Percentiles rank a stretch among this genome's conserved stretches.
Evolutionary conservation across 202 grass and related monocot species (phyloP).

Genomic region (Cymbopogon flexuosus): DNA sequence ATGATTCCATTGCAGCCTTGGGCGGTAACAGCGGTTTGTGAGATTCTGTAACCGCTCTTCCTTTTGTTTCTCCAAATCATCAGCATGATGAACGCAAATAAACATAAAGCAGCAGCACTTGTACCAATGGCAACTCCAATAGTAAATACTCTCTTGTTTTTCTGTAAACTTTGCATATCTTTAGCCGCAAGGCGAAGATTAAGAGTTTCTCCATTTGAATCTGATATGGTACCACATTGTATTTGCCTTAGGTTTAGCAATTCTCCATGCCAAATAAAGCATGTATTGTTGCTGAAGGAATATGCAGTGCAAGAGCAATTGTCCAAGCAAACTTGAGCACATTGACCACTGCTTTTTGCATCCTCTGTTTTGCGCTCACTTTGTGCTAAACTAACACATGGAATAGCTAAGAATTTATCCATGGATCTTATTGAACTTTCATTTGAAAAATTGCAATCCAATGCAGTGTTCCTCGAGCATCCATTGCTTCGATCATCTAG

Average conservation of each 20-base stretch:
- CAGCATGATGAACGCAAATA: background rate
- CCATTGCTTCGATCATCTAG: background rate
- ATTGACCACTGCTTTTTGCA: background rate
- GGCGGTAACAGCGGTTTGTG: too few species aligned
- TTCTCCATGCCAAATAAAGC: background rate
- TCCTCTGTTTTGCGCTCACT: background rate
- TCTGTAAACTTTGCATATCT: background rate
- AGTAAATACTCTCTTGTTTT: background rate
- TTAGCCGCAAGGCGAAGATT: background rate
- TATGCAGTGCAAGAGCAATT: slow-evolving; percentile 12
- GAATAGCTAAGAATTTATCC: background rate
- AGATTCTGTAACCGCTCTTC: background rate
- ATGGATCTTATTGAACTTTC: background rate
- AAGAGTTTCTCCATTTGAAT: background rate
- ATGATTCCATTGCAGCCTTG: background rate
- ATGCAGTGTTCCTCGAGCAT: background rate
- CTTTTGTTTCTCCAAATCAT: background rate
- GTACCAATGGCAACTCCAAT: background rate
- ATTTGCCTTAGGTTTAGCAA: background rate
- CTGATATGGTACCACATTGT: background rate
- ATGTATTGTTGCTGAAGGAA: background rate
- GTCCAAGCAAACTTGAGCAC: background rate
- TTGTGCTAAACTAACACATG: background rate
- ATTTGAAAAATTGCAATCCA: background rate
- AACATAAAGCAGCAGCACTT: background rate